phyloP scores from a whole-genome alignment of 1,284 basidiomycete genomes.

The Takashimella koratensis region DNA sequence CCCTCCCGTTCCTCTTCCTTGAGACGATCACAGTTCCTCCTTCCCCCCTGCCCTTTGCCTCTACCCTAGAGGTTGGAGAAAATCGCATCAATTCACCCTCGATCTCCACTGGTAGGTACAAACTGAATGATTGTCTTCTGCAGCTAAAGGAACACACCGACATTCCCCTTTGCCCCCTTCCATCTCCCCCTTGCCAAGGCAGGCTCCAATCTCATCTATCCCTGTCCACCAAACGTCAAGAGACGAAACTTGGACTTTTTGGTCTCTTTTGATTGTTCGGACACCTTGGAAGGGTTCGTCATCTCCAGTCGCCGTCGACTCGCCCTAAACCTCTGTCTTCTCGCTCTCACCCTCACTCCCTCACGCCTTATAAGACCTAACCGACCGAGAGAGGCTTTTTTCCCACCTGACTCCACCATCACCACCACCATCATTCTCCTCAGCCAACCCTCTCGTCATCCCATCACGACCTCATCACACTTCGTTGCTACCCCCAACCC shows the following conservation, averaged over 20 bases:
- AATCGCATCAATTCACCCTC: too few relatives aligned
- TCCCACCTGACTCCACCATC: background rate
- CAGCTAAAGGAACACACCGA: too few relatives aligned
- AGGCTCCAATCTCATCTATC: background rate
- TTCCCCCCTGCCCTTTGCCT: background rate
- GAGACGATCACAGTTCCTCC: background rate
- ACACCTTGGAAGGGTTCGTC: background rate
- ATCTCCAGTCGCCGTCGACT: background rate
- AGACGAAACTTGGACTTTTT: too few relatives aligned
- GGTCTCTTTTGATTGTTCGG: background rate
- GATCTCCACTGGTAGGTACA: too few relatives aligned
- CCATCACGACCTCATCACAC: background rate
- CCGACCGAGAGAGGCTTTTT: too few relatives aligned
- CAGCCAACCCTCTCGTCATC: background rate
- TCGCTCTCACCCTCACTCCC: background rate
- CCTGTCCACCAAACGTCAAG: too few relatives aligned
- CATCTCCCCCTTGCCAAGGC: background rate
- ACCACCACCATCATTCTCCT: background rate
- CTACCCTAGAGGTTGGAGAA: too few relatives aligned
- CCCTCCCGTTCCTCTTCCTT: background rate
- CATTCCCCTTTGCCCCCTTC: background rate
- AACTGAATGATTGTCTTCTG: too few relatives aligned
- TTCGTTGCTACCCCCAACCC: background rate
- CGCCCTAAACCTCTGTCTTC: background rate
- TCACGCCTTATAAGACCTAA: background rate